Evolutionary conservation across 139 green algal species (phyloP).

Genomic region (Tetradesmus obliquus): DNA sequence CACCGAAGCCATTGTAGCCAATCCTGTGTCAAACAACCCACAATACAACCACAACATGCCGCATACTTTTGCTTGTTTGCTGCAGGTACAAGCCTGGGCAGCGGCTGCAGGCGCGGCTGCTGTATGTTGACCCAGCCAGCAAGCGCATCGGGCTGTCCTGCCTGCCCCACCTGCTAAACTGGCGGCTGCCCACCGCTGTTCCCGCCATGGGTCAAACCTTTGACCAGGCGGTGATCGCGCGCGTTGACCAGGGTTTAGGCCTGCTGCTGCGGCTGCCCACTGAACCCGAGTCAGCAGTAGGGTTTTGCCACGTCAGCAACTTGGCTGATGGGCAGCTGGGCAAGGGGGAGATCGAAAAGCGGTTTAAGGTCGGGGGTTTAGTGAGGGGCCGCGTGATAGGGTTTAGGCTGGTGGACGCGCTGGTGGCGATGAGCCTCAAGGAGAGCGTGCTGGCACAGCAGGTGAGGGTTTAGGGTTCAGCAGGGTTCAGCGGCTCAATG

Average conservation of each 20-base stretch:
- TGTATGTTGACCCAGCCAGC: conserved; percentile 82
- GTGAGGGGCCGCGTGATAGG: conserved; percentile 84
- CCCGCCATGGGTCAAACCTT: conserved; percentile 48
- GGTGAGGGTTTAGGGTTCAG: conserved; percentile 34
- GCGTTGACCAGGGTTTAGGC: conserved; percentile 79
- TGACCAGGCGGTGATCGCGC: conserved; percentile 63
- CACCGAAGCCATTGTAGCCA: no score
- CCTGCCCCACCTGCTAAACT: conserved; percentile 78
- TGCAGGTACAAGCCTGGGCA: conserved; percentile 43
- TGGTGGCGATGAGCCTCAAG: conserved; percentile 78
- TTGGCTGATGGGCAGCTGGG: conserved; percentile 76
- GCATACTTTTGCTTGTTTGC: background rate
- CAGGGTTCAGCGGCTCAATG: background rate
- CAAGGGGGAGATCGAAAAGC: conserved; percentile 49
- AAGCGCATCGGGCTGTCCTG: conserved; percentile 89
- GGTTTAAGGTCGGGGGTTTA: conserved; percentile 57
- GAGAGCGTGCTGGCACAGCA: conserved; percentile 62
- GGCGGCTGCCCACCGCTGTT: conserved; percentile 39
- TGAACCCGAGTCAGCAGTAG: conserved; percentile 30
- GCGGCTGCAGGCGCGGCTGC: conserved; percentile 77
- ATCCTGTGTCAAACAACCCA: no score
- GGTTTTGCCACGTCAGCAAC: conserved; percentile 87
- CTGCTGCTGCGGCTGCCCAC: conserved; percentile 78
- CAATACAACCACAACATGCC: no score
- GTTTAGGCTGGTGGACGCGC: conserved; percentile 84